These are phyloP conservation scores for Saccharomyces hybrid DNA, from an alignment of 1,139 yeast genomes.

Conservation along the genomic window DNA sequence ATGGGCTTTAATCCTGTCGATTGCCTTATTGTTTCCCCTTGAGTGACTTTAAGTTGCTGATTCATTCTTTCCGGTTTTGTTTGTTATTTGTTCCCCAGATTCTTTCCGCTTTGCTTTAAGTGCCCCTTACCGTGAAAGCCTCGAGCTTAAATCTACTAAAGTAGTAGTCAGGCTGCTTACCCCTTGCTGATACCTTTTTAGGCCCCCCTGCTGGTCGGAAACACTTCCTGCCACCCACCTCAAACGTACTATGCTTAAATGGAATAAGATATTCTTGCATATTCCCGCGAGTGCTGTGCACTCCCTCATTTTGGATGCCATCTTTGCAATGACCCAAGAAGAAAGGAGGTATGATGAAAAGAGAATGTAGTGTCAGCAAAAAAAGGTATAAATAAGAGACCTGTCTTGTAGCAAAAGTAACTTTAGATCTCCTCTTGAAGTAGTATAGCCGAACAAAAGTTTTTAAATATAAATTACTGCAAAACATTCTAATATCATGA, in stretches of 20 bases:
- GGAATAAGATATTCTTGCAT: not conserved
- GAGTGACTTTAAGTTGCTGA: not conserved
- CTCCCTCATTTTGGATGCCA: not conserved
- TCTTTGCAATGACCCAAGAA: not conserved
- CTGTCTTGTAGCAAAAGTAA: not conserved
- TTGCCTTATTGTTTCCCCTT: not conserved
- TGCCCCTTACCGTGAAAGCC: slow-evolving; percentile 2
- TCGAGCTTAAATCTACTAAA: not conserved
- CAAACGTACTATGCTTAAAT: not conserved
- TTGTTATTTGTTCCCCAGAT: not conserved
- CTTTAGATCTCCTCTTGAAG: not conserved
- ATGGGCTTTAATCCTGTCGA: not conserved
- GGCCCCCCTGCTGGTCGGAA: not conserved
- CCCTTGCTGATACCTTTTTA: not conserved
- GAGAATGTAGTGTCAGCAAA: not conserved
- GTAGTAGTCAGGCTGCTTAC: not conserved
- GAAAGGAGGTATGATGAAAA: not conserved
- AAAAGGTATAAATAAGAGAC: not conserved
- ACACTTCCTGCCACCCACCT: not conserved
- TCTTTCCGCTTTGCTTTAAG: not conserved
- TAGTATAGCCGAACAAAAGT: not conserved
- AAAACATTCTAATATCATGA: not conserved
- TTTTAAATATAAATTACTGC: not conserved
- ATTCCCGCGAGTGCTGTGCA: not conserved
- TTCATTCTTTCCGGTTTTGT: not conserved